Conservation (phyloP, 2,329 filamentous ascomycete genomes). For the Colletotrichum australisinense region DNA sequence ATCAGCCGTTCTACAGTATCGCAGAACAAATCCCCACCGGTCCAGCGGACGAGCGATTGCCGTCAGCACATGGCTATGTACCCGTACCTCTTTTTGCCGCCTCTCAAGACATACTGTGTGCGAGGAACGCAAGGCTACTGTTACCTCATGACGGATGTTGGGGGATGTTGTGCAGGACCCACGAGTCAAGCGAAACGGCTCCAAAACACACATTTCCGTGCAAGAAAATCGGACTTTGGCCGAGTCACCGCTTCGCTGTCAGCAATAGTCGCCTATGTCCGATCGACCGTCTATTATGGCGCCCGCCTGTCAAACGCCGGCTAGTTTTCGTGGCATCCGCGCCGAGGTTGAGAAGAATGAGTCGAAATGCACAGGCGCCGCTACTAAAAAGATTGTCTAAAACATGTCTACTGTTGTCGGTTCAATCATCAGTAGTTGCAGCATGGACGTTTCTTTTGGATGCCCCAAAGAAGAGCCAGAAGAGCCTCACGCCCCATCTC, state of each 20-base stretch:
- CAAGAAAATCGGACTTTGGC: slow-evolving; percentile 32
- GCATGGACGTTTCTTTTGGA: slow-evolving; percentile 23
- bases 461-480: slow-evolving; percentile 23
- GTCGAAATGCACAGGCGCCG: not conserved
- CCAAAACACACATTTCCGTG: slow-evolving; percentile 30
- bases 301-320: not conserved
- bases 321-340: not conserved
- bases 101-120: not conserved
- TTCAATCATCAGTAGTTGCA: slow-evolving; percentile 1
- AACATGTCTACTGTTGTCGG: slow-evolving; percentile 15
- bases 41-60: not conserved
- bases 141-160: slow-evolving; percentile 21
- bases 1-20: not conserved
- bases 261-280: slow-evolving; percentile 15
- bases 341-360: not conserved
- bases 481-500: slow-evolving; percentile 34
- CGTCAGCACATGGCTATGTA: not conserved
- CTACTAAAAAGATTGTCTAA: not conserved
- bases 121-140: not conserved
- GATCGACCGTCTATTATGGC: slow-evolving; percentile 15
- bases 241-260: slow-evolving; percentile 28
- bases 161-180: slow-evolving; percentile 48
- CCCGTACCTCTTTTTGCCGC: not conserved
- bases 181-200: slow-evolving; percentile 47
- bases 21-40: not conserved